Conservation (phyloP, 345 rosid genomes). For the Geranium rotundifolium region DNA sequence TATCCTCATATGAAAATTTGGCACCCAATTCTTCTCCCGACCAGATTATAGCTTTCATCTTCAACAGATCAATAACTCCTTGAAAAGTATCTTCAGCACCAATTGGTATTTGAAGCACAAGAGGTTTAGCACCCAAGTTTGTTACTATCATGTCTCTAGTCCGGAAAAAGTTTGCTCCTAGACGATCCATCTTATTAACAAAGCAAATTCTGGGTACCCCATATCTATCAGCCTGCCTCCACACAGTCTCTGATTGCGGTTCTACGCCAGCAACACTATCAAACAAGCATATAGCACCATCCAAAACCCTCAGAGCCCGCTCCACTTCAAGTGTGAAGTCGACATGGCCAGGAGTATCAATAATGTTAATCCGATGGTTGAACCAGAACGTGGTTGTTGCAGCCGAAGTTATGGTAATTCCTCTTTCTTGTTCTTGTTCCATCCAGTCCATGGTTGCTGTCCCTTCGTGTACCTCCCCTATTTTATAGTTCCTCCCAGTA, state of each 20-base stretch:
- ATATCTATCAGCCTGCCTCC: constrained; percentile 98
- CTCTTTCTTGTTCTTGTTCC: constrained; percentile 99
- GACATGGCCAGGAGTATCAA: constrained; percentile 93
- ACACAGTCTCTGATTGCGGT: constrained; percentile 97
- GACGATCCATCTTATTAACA: constrained; percentile 92
- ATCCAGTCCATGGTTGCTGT: constrained; percentile 99
- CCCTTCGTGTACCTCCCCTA: constrained; percentile 95
- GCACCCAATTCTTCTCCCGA: constrained; percentile 98
- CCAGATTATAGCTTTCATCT: constrained; percentile 86
- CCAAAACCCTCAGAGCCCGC: constrained; percentile 88
- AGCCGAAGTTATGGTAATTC: constrained; percentile 93
- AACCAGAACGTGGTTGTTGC: constrained; percentile 94
- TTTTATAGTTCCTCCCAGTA: constrained; percentile 94
- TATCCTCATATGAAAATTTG: constrained; percentile 60
- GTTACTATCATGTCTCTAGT: constrained; percentile 92
- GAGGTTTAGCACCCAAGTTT: constrained; percentile 90
- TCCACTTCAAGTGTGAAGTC: constrained; percentile 97
- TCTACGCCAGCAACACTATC: constrained; percentile 99
- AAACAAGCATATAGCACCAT: constrained; percentile 90
- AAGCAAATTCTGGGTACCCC: constrained; percentile 98
- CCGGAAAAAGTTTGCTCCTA: constrained; percentile 90
- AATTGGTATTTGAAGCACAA: constrained; percentile 74
- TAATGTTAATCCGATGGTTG: constrained; percentile 84
- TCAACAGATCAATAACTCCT: constrained; percentile 79
- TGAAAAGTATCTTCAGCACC: constrained; percentile 77